These are phyloP conservation scores for Lecanosticta acicola DNA, from an alignment of 2,329 filamentous ascomycete species.

Conservation along the genomic window DNA sequence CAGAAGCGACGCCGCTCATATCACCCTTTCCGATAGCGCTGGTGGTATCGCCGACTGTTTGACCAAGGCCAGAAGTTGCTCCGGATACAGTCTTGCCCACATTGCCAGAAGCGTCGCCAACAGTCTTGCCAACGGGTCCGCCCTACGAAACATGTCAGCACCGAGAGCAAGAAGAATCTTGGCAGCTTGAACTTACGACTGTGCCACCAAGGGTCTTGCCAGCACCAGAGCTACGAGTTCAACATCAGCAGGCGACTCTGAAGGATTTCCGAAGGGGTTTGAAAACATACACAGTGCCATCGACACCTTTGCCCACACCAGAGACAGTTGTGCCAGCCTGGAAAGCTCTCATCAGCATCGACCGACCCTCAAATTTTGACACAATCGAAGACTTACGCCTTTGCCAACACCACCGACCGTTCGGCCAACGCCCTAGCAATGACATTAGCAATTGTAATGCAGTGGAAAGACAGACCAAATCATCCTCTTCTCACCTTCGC, in stretches of 20 bases:
- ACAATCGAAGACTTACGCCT: constrained; percentile 15
- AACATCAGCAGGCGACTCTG: constrained; percentile 6
- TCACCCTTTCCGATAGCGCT: constrained; percentile 40
- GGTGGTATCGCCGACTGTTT: constrained; percentile 42
- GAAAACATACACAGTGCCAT: constrained; percentile 18
- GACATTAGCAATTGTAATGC: neutral
- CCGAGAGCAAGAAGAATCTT: constrained; percentile 1
- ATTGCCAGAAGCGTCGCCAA: constrained; percentile 32
- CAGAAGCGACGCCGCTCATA: constrained; percentile 35
- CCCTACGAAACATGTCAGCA: constrained; percentile 22
- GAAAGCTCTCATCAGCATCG: too few relatives aligned
- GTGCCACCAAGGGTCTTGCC: constrained; percentile 10
- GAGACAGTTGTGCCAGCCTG: constrained; percentile 24
- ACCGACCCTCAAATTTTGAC: too few relatives aligned
- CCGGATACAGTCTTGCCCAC: constrained; percentile 40
- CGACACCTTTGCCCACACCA: constrained; percentile 23
- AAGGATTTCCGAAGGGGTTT: neutral
- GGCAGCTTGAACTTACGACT: constrained; percentile 3
- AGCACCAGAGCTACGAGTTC: constrained; percentile 6
- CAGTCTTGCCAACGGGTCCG: constrained; percentile 32
- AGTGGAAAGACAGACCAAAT: too few relatives aligned
- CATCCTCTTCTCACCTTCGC: constrained; percentile 17
- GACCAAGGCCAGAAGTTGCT: constrained; percentile 39
- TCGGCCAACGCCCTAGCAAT: constrained; percentile 13
- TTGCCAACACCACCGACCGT: constrained; percentile 30